These are phyloP conservation scores for Penicillium sp. DNA, from an alignment of 2,329 filamentous ascomycete species.

Conservation along the genomic window DNA sequence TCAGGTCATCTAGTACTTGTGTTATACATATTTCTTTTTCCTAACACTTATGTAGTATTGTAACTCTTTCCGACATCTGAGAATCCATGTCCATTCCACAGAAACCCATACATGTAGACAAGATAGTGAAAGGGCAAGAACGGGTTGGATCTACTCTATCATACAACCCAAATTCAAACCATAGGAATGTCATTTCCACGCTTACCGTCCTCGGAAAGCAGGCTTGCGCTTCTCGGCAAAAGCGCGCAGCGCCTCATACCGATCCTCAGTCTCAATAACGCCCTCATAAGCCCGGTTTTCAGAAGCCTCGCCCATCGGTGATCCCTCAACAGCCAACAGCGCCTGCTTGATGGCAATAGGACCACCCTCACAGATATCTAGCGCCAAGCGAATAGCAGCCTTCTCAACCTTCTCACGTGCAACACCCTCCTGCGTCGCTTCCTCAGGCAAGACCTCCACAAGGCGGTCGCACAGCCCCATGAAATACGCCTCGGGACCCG, in stretches of 20 bases:
- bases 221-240: slow-evolving; percentile 77
- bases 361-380: slow-evolving; percentile 85
- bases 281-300: slow-evolving; percentile 85
- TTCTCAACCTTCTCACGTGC: slow-evolving; percentile 69
- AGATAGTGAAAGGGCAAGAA: too few species aligned
- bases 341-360: slow-evolving; percentile 80
- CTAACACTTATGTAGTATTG: neutral
- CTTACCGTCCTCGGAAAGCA: slow-evolving; percentile 60
- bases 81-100: neutral
- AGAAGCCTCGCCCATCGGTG: slow-evolving; percentile 64
- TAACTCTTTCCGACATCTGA: neutral
- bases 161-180: neutral
- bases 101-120: neutral
- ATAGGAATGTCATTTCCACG: neutral
- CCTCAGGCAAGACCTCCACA: slow-evolving; percentile 69
- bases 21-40: neutral
- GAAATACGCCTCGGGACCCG: slow-evolving; percentile 84
- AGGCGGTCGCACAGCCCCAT: slow-evolving; percentile 87
- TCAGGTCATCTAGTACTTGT: neutral
- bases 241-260: slow-evolving; percentile 81
- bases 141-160: too few species aligned
- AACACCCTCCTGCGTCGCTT: slow-evolving; percentile 52
- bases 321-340: slow-evolving; percentile 73
- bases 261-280: slow-evolving; percentile 80
- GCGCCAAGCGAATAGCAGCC: slow-evolving; percentile 75